Evolutionary conservation across 2,329 filamentous ascomycete species (phyloP).

Genomic region (Aspergillus proliferans): DNA sequence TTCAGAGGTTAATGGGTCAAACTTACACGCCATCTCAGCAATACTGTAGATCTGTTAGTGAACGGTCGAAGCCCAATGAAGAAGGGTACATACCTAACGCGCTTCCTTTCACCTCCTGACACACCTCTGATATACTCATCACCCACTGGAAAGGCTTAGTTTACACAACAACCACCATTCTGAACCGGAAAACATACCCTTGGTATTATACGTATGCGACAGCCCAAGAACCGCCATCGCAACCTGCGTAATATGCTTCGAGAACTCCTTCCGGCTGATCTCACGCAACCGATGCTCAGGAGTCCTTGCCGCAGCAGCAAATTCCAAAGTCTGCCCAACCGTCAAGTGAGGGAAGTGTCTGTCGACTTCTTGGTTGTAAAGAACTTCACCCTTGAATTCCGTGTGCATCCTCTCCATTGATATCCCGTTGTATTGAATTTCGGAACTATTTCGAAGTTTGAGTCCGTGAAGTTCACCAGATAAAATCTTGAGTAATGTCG

Average conservation of each 20-base stretch:
- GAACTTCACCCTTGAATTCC: constrained; percentile 38
- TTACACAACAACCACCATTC: not conserved
- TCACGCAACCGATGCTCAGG: constrained; percentile 37
- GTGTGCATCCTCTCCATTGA: constrained; percentile 68
- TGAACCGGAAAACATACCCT: constrained; percentile 22
- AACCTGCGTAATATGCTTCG: constrained; percentile 34
- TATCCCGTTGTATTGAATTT: constrained; percentile 70
- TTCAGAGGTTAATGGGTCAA: not conserved
- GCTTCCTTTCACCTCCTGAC: constrained; percentile 56
- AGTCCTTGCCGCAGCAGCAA: constrained; percentile 49
- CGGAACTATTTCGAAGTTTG: constrained; percentile 60
- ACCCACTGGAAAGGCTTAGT: constrained; percentile 25
- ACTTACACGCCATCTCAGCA: constrained; percentile 32
- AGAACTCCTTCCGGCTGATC: constrained; percentile 40
- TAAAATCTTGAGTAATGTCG: constrained; percentile 77
- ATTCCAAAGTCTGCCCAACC: constrained; percentile 52
- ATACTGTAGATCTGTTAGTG: constrained; percentile 22
- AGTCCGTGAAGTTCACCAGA: constrained; percentile 77
- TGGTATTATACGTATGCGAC: constrained; percentile 41
- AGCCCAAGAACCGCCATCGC: constrained; percentile 38
- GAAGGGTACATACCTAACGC: constrained; percentile 46
- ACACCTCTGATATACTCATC: constrained; percentile 57
- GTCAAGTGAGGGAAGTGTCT: constrained; percentile 53
- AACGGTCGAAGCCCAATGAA: constrained; percentile 4
- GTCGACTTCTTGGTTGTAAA: constrained; percentile 38